Evolutionary conservation across 805 yeast species (phyloP), one percentile per base, ranked within the genome.

Genomic region (Cyberlindnera misumaiensis): DNA sequence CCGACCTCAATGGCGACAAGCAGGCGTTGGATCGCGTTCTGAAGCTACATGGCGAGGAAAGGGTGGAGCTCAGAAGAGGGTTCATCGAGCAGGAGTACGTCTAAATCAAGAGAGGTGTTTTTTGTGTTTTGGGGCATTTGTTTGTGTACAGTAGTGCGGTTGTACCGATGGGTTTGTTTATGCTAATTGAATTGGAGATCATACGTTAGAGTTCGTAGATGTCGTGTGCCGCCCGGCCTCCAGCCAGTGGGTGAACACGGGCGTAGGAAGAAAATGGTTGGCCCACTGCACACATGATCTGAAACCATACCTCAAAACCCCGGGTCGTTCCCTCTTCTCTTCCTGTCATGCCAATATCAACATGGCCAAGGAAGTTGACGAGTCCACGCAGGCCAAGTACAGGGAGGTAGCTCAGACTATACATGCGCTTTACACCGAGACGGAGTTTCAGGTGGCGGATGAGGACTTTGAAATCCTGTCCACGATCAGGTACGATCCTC

Each of bases 401-500:
- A 32, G 43, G 3, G 30, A 35, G 12, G 34, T 33, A 3, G 44
- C 43, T 2, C 18, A 33, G 4, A 28, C 15, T 14, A 30, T 42
- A 11, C 36, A 39, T 12, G 9, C 30, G 6, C 11, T 38, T 5
- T 47, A 46, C 28, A 33, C 33, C 5, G 38, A 36, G 11, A 11
- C 28, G 4, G 47, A 47, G 30, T 34, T 32, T 40, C 41, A 39
- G 13, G 28, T 36, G 31, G 34, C 34, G 2, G 46, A 55, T 5
- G 38, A 40, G 11, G 65, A 65, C 5, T 79, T 83, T 51, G 73
- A 77, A 45, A 56, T 86, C 12, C 60, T 86, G 22, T 73, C 88
- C 29, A 79, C 95, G 2, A 69, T 87, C 28, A 65, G 96, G 35
- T 87, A 81, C 53, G 94, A 85, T 48, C 90, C 94, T 1, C 47